Evolutionary conservation across 106 monocot species (phyloP).

Genomic region (Dendrobium officinale): DNA sequence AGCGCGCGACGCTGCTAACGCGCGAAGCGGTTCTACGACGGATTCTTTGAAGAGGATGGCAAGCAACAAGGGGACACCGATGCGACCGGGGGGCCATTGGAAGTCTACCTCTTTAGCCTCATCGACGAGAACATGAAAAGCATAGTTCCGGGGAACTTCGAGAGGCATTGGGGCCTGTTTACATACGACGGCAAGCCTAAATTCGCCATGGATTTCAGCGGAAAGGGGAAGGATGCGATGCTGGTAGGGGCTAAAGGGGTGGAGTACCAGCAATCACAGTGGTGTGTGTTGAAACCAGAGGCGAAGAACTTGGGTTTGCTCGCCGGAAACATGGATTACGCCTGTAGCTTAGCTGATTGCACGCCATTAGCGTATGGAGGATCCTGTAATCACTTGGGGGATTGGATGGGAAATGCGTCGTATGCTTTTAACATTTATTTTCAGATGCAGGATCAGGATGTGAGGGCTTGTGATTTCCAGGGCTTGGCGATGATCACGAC

Average conservation of each 20-base stretch:
- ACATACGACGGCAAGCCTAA: slow-evolving; percentile 73
- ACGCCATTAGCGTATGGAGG: slow-evolving; percentile 40
- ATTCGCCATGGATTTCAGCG: slow-evolving; percentile 71
- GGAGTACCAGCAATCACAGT: slow-evolving; percentile 40
- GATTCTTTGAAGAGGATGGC: slow-evolving; percentile 53
- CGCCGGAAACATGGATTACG: slow-evolving; percentile 42
- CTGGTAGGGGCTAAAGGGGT: slow-evolving; percentile 37
- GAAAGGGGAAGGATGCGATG: slow-evolving; percentile 26
- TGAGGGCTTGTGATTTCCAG: slow-evolving; percentile 61
- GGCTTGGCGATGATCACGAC: slow-evolving; percentile 43
- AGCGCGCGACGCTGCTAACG: slow-evolving; percentile 16
- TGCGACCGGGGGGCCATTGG: slow-evolving; percentile 42
- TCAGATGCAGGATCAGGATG: slow-evolving; percentile 83
- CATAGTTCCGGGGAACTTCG: slow-evolving; percentile 67
- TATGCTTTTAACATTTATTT: slow-evolving; percentile 76
- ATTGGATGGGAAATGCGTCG: slow-evolving; percentile 19
- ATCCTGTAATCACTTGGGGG: slow-evolving; percentile 26
- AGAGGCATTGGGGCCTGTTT: slow-evolving; percentile 94
- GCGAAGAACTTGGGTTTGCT: slow-evolving; percentile 12
- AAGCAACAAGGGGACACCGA: slow-evolving; percentile 42
- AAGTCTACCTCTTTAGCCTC: slow-evolving; percentile 71
- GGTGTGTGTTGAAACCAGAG: slow-evolving; percentile 46
- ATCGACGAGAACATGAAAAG: slow-evolving; percentile 89
- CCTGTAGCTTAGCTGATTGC: slow-evolving; percentile 56
- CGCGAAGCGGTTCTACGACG: slow-evolving; percentile 53